A percentile compares a stretch with the other conserved stretches of the same genome.
Conservation (phyloP, 108 stramenopile species). For the Craspedostauros australis region DNA sequence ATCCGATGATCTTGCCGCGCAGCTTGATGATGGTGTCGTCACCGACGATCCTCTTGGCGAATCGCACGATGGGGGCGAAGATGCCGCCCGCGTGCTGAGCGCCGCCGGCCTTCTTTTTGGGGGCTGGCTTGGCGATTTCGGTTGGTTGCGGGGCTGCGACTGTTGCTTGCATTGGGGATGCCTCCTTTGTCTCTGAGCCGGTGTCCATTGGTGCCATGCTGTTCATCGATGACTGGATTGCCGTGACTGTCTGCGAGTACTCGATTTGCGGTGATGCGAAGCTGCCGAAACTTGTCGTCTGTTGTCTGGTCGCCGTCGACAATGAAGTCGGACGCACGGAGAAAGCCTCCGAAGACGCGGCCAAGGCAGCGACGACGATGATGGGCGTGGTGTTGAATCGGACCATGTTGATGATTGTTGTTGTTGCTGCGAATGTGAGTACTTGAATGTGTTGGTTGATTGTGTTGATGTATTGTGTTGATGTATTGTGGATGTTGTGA, state of each 20-base stretch:
- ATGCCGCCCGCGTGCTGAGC: slow-evolving; percentile 47
- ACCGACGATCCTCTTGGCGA: slow-evolving; percentile 57
- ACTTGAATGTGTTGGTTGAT: neutral
- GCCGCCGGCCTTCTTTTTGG: slow-evolving; percentile 8
- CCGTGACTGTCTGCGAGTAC: neutral
- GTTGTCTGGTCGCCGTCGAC: too few species aligned
- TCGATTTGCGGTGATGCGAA: neutral
- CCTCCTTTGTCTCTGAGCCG: too few species aligned
- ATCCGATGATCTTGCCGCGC: slow-evolving; percentile 61
- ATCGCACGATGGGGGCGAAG: slow-evolving; percentile 64
- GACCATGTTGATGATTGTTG: neutral
- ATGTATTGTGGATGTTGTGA: neutral
- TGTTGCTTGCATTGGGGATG: neutral
- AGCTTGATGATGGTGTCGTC: slow-evolving; percentile 60
- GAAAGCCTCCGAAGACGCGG: neutral
- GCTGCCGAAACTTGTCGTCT: neutral
- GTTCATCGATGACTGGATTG: neutral
- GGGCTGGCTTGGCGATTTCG: slow-evolving; percentile 4
- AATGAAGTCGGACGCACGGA: too few species aligned
- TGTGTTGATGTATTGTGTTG: neutral
- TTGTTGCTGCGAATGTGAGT: neutral
- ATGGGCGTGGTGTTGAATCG: neutral
- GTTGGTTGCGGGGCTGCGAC: neutral
- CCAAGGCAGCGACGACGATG: neutral
- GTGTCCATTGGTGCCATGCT: neutral